phyloP scores from a whole-genome alignment of 768 basidiomycete species.

The Termitomyces sp. region DNA sequence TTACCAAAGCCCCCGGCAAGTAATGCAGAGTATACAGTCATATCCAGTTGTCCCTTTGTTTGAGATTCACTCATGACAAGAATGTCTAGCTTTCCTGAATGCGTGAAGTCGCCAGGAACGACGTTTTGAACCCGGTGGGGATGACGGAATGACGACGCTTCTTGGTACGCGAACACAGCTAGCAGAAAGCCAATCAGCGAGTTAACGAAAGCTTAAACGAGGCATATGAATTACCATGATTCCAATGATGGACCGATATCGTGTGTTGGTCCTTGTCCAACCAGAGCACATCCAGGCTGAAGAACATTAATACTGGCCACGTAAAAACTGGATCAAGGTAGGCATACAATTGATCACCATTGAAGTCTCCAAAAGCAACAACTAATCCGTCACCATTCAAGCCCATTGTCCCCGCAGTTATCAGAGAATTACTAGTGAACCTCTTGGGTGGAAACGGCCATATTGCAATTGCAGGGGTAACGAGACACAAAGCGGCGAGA shows the following conservation, averaged over 20 bases:
- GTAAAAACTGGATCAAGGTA: neutral
- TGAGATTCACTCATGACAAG: slow-evolving; percentile 75
- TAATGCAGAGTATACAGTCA: slow-evolving; percentile 66
- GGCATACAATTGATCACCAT: slow-evolving; percentile 91
- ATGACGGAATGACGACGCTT: slow-evolving; percentile 49
- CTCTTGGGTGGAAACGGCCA: slow-evolving; percentile 92
- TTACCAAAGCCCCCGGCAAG: slow-evolving; percentile 62
- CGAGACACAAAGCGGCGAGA: slow-evolving; percentile 2
- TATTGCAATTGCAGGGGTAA: slow-evolving; percentile 9
- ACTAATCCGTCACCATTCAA: slow-evolving; percentile 67
- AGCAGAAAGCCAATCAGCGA: slow-evolving; percentile 1
- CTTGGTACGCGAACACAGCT: slow-evolving; percentile 57
- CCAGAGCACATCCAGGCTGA: slow-evolving; percentile 76
- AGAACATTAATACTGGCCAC: neutral
- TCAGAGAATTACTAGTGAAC: slow-evolving; percentile 74
- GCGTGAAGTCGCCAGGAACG: slow-evolving; percentile 90
- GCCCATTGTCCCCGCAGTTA: slow-evolving; percentile 78
- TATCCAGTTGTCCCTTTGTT: slow-evolving; percentile 45
- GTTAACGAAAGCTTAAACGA: neutral
- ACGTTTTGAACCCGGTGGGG: slow-evolving; percentile 64
- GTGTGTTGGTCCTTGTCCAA: slow-evolving; percentile 72
- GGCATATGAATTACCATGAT: slow-evolving; percentile 51
- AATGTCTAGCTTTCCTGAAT: slow-evolving; percentile 86
- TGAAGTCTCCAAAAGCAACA: slow-evolving; percentile 91
- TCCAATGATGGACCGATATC: slow-evolving; percentile 76